phyloP scores from a whole-genome alignment of 73 alveolate species.

The Symbiodinium pilosum region DNA sequence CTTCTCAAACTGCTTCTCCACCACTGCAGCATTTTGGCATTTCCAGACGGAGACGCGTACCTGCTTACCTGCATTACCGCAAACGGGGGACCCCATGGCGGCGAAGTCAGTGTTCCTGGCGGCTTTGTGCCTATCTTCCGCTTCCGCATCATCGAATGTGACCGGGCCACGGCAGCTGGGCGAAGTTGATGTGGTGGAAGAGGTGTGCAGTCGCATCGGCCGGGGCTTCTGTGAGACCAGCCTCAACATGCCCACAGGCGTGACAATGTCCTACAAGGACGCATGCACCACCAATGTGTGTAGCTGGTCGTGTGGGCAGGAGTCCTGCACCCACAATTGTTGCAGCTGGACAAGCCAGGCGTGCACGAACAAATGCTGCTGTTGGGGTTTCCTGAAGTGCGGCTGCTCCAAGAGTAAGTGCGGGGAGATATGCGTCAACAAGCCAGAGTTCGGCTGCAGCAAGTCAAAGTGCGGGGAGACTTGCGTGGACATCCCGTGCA shows the following conservation, averaged over 20 bases:
- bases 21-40: background rate
- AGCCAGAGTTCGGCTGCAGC: slow-evolving; percentile 34
- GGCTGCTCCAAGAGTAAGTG: slow-evolving; percentile 48
- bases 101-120: background rate
- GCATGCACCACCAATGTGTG: background rate
- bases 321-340: slow-evolving; percentile 11
- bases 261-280: slow-evolving; percentile 21
- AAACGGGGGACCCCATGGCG: background rate
- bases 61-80: background rate
- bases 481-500: slow-evolving; percentile 40
- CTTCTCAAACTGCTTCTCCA: background rate
- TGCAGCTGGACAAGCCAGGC: slow-evolving; percentile 28
- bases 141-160: background rate
- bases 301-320: slow-evolving; percentile 22
- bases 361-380: slow-evolving; percentile 56
- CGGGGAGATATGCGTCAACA: slow-evolving; percentile 31
- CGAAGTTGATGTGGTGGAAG: slow-evolving; percentile 14
- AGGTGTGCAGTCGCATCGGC: background rate
- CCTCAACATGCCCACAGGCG: slow-evolving; percentile 34
- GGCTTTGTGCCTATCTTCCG: background rate
- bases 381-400: slow-evolving; percentile 34
- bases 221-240: background rate
- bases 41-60: background rate
- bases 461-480: slow-evolving; percentile 29
- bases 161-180: slow-evolving; percentile 6